Evolutionary conservation across 2,329 filamentous ascomycete species (phyloP).

Genomic region (Colletotrichum phormii): DNA sequence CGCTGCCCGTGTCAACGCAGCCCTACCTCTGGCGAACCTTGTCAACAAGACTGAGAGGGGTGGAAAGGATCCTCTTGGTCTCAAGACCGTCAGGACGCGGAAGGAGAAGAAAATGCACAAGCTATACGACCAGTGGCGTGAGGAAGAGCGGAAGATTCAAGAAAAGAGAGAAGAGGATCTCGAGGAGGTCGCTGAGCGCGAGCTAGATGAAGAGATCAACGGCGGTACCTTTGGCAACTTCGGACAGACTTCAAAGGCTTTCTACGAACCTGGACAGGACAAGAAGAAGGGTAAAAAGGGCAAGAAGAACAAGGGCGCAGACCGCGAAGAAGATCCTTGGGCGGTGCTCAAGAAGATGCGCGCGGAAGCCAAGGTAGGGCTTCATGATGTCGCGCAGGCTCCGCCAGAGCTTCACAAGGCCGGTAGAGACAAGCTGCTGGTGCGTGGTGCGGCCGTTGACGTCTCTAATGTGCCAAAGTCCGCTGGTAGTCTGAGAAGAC

Average conservation of each 20-base stretch:
- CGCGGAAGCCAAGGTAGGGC: slow-evolving; percentile 63
- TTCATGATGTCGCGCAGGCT: slow-evolving; percentile 75
- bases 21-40: slow-evolving; percentile 80
- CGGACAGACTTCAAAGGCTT: slow-evolving; percentile 49
- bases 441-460: slow-evolving; percentile 47
- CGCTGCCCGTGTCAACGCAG: slow-evolving; percentile 83
- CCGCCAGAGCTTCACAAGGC: slow-evolving; percentile 77
- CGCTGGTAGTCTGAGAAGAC: slow-evolving; percentile 51
- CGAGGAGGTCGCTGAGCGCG: slow-evolving; percentile 72
- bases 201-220: slow-evolving; percentile 68
- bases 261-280: slow-evolving; percentile 54
- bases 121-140: slow-evolving; percentile 81
- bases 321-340: slow-evolving; percentile 80
- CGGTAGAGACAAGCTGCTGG: slow-evolving; percentile 47
- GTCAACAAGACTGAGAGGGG: slow-evolving; percentile 70
- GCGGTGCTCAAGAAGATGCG: slow-evolving; percentile 76
- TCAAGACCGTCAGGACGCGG: slow-evolving; percentile 78
- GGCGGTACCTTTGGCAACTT: slow-evolving; percentile 53
- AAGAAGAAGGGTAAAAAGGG: slow-evolving; percentile 57
- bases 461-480: slow-evolving; percentile 52
- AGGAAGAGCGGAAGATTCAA: slow-evolving; percentile 72
- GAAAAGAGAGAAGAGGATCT: slow-evolving; percentile 75
- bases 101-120: slow-evolving; percentile 88
- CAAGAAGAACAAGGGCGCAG: slow-evolving; percentile 52
- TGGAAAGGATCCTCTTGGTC: slow-evolving; percentile 72